A percentile compares a stretch with the other conserved stretches of the same genome.
These are phyloP conservation scores for Sclerotinia trifoliorum DNA, from an alignment of 2,329 filamentous ascomycete genomes.

Conservation along the genomic window DNA sequence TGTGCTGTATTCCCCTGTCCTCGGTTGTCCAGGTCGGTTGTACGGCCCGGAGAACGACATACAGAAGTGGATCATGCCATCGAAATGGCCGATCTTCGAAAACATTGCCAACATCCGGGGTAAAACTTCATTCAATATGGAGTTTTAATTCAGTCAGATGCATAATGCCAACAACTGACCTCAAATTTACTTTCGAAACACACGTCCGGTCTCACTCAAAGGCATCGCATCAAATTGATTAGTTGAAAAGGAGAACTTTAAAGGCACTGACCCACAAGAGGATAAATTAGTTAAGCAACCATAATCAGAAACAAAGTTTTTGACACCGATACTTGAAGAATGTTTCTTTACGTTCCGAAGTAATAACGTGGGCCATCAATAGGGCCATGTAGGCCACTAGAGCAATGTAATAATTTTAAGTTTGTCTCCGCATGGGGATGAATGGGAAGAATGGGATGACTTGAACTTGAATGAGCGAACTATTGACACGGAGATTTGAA, in stretches of 20 bases:
- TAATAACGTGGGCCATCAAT: background rate
- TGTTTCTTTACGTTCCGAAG: background rate
- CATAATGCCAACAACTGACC: background rate
- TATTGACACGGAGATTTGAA: background rate
- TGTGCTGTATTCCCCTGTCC: background rate
- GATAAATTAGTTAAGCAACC: background rate
- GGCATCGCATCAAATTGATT: background rate
- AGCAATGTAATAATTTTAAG: background rate
- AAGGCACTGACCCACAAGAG: background rate
- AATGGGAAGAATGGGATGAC: background rate
- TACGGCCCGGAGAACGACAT: background rate
- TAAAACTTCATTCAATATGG: background rate
- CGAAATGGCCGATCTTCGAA: background rate
- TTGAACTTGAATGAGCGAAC: background rate
- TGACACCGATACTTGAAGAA: slow-evolving; percentile 4
- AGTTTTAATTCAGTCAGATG: background rate
- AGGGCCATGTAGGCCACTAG: background rate
- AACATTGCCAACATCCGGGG: slow-evolving; percentile 1
- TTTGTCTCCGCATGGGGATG: background rate
- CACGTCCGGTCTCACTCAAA: background rate
- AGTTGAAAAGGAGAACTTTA: slow-evolving; percentile 5
- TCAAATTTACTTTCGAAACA: background rate
- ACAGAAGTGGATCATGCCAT: background rate
- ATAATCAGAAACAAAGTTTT: background rate
- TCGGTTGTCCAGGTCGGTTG: background rate